Base-by-base conservation (phyloP, 257 asterid species). In the Nicotiana noctiflora region DNA sequence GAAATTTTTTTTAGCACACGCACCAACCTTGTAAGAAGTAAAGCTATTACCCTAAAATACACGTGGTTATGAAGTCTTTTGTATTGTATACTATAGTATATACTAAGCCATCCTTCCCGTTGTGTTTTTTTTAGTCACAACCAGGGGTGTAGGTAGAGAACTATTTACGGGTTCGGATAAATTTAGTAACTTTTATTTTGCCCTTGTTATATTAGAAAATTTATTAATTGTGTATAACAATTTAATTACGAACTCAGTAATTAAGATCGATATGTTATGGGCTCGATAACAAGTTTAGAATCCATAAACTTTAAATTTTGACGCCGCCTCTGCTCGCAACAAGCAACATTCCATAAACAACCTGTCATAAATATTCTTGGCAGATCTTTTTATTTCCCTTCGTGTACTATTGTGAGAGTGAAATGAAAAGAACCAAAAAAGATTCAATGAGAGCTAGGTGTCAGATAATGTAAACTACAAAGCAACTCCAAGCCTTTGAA, bases 401-500 rank as follows among this genome's bases (percentile, higher is more conserved):
- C 70, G 44, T 12, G 14, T 77, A 65, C 46, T 14, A 40, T 6
- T 78, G 57, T 12, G 44, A 19, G 4, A 18, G 2, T 52, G 4
- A 34, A 62, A 32, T 37, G 18, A 64, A 25, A 31, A 46, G 25
- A 21, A 14, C 31, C 25, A 10, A 55, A 76, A 49, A 31, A 4
- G 44, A 25, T 6, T 53, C 25, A 77, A 56, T 44, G 23, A 31
- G 6, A 61, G 18, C 34, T 61, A 21, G 65, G 18, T 4, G 11
- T 10, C 55, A 4, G 55, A 49, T 82, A 82, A 6, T 12, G 61
- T 44, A 57, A 78, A 79, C 55, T 63, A 15, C 7, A 14, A 2
- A 17, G 51, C 84, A 80, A 15, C 49, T 83, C 5, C 51, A 13
- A 77, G 79, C 74, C 82, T 82, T 32, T 9, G 25, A 37, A 67